A percentile compares a stretch with the other conserved stretches of the same genome.
Conservation (phyloP, 495 filamentous ascomycete genomes). For the Xylaria venustula region DNA sequence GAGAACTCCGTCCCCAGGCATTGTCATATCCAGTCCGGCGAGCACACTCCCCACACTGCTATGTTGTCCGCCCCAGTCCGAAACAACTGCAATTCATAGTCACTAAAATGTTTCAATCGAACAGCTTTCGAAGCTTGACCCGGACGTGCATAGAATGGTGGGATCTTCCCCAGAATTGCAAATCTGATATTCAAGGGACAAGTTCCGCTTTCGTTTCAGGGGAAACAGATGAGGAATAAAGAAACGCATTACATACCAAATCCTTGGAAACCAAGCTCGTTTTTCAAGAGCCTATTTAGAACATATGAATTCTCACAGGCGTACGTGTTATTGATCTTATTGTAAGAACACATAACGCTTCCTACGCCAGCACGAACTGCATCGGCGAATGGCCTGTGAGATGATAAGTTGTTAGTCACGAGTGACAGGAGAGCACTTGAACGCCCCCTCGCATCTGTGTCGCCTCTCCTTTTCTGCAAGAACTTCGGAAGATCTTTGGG, state of each 20-base stretch:
- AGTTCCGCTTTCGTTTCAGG: too few relatives aligned
- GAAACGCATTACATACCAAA: constrained; percentile 52
- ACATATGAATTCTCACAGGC: constrained; percentile 45
- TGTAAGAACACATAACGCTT: constrained; percentile 65
- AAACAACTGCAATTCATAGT: constrained; percentile 54
- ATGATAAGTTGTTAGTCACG: neutral
- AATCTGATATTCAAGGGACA: too few relatives aligned
- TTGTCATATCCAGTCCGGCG: constrained; percentile 87
- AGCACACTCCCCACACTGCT: constrained; percentile 76
- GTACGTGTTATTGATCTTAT: constrained; percentile 47
- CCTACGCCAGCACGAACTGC: constrained; percentile 58
- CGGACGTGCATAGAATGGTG: too few relatives aligned
- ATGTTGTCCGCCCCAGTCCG: constrained; percentile 88
- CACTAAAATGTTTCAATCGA: neutral
- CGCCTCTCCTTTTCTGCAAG: neutral
- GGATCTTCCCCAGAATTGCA: too few relatives aligned
- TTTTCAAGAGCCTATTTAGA: constrained; percentile 51
- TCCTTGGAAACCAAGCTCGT: constrained; percentile 55
- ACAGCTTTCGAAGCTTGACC: neutral
- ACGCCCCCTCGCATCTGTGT: neutral
- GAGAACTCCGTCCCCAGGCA: constrained; percentile 72
- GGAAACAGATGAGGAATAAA: neutral
- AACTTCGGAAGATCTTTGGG: neutral
- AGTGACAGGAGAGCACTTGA: neutral
- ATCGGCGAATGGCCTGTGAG: constrained; percentile 66